These are phyloP conservation scores for Trichoderma endophyticum DNA, from an alignment of 2,329 filamentous ascomycete genomes.

Conservation along the genomic window DNA sequence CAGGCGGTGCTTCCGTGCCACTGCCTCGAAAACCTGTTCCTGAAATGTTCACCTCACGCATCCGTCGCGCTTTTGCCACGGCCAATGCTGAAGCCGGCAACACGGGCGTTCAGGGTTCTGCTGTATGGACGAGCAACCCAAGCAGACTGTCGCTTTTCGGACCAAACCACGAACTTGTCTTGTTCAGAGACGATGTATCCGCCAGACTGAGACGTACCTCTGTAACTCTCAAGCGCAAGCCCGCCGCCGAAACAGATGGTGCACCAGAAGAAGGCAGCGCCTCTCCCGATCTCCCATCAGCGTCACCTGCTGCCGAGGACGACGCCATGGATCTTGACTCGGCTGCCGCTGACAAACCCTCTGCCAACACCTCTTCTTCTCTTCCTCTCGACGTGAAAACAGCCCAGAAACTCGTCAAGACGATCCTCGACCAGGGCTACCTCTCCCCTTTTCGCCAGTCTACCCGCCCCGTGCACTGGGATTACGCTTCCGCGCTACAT, in stretches of 20 bases:
- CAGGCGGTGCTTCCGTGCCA: constrained; percentile 67
- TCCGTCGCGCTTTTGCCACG: constrained; percentile 74
- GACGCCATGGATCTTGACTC: constrained; percentile 43
- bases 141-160: constrained; percentile 80
- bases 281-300: not conserved
- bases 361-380: constrained; percentile 19
- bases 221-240: constrained; percentile 60
- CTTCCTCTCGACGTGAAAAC: constrained; percentile 50
- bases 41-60: constrained; percentile 82
- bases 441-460: constrained; percentile 82
- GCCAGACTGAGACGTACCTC: constrained; percentile 73
- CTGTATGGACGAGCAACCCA: constrained; percentile 88
- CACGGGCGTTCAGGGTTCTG: constrained; percentile 44
- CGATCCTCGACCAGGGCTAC: constrained; percentile 84
- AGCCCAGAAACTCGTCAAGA: constrained; percentile 81
- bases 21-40: constrained; percentile 72
- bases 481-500: constrained; percentile 71
- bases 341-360: constrained; percentile 24
- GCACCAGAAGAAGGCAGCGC: not conserved
- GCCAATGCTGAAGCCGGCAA: constrained; percentile 69
- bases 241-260: constrained; percentile 31
- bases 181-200: constrained; percentile 85
- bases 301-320: constrained; percentile 25
- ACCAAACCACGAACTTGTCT: constrained; percentile 77
- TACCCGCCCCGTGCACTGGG: constrained; percentile 83